Base-by-base conservation (phyloP, 768 basidiomycete species). In the Basidioascus undulatus region DNA sequence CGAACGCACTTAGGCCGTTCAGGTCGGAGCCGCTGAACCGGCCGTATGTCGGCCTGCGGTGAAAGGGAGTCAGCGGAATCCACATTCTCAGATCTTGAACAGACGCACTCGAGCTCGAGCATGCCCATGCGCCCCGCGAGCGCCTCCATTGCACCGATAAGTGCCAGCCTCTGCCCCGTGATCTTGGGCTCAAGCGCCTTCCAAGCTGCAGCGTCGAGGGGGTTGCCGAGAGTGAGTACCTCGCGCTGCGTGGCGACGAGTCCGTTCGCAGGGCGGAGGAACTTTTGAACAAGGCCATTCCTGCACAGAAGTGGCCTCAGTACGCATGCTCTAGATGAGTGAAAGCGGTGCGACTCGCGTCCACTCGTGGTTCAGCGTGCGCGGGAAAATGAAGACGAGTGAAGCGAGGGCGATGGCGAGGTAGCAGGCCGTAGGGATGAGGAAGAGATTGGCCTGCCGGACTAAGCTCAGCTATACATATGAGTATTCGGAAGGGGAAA, bases 351-450 rank as follows among this genome's bases (percentile, higher is more conserved):
- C n/a, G n/a, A 35, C 52, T 16, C 46, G 49, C 34, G 67, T 53
- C 28, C 56, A 56, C 4, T 58, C 49, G 41, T 67, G 64, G 42
- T 65, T 62, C 39, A 70, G 55, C 0, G 67, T 62, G 47, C 67
- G 62, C 6, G 71, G 71, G 52, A 71, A 72, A 38, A 70, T 54
- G 40, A 69, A 49, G 7, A 65, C 39, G 9, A 64, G 63, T 3
- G 60, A 50, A 5, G 62, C 56, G n/a, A 66, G 23, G 0, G 60
- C 67, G 37, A 69, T 66, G n/a, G 58, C 70, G 33, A 64, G 53
- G 55, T 65, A 71, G 40, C 53, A 60, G 3, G 59, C 55, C 3
- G 65, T 57, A 0, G 69, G 66, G 12, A 65, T 62, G 25, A 66
- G 52, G 30, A 67, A 49, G 23, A 43, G 44, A 1, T 35, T 43